These are phyloP conservation scores for Fusarium mundagurra DNA, from an alignment of 2,329 filamentous ascomycete genomes.

Conservation along the genomic window DNA sequence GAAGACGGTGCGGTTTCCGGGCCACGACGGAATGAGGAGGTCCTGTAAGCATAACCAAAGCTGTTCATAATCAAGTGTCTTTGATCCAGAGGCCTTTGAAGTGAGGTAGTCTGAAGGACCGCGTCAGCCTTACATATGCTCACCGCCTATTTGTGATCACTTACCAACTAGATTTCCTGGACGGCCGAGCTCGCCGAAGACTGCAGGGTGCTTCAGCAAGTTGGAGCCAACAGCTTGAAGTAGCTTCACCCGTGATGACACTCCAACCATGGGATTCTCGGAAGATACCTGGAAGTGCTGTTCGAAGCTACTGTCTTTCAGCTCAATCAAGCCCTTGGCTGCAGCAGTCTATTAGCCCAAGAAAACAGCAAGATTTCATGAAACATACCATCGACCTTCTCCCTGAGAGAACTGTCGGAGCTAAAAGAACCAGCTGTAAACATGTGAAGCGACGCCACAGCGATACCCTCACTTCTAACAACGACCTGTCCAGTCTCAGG, in stretches of 20 bases:
- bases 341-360: not conserved
- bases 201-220: constrained; percentile 47
- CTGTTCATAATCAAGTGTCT: constrained; percentile 6
- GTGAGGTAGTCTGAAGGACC: constrained; percentile 51
- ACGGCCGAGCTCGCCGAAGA: constrained; percentile 55
- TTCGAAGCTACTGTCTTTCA: constrained; percentile 48
- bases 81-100: constrained; percentile 4
- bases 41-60: constrained; percentile 55
- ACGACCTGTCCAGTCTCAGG: constrained; percentile 48
- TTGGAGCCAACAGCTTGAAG: constrained; percentile 55
- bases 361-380: rapidly evolving
- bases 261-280: constrained; percentile 57
- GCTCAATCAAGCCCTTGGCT: constrained; percentile 48
- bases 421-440: constrained; percentile 55
- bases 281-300: constrained; percentile 56
- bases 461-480: constrained; percentile 60
- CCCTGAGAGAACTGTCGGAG: not conserved
- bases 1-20: constrained; percentile 61
- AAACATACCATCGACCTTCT: constrained; percentile 50
- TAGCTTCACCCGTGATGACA: constrained; percentile 54
- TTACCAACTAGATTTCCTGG: constrained; percentile 61
- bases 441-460: constrained; percentile 61
- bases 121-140: rapidly evolving
- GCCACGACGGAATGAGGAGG: constrained; percentile 60
- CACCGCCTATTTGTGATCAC: not conserved